Evolutionary conservation across 108 stramenopile genomes (phyloP), one percentile per base, ranked within the genome.

Genomic region (Aurantiochytrium sp.): DNA sequence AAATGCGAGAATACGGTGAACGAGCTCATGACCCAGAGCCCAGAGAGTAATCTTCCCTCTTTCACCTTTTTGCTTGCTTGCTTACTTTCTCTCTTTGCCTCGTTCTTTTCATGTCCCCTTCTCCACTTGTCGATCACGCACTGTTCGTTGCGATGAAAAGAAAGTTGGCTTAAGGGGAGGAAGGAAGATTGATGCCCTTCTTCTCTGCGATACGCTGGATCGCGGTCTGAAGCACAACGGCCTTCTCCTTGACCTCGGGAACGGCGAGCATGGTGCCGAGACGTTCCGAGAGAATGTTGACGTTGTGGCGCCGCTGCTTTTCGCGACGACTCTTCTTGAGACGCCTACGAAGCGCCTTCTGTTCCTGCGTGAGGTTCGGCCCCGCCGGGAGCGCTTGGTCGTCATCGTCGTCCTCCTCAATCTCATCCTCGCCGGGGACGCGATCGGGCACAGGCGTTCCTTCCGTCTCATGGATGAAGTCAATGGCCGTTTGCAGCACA

Each of bases 221-320:
- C 25, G 73, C 73, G 5, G 73, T 83, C 47, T 83, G 44, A 23
- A 83, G 25, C 16, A 83, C 73, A 8, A 45, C 5, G 25, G 73
- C 19, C 49, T 83, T 83, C 44, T 83, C 73, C 73, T 83, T 83
- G 25, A 83, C 21, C 49, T 83, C 73, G n/a, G 73, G 73, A 21
- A 83, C 73, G 12, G n/a, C 23, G 49, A 83, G 73, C 73, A 83
- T 83, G 23, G 44, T 83, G 49, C 73, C 73, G 5, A 83, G 73
- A 14, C 73, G 44, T 21, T 83, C 73, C 6, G 73, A 83, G 73
- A 83, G 73, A 83, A 83, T 83, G 49, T 83, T 83, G 44, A 83
- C 73, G 73, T 83, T 83, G 49, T 83, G 73, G 8, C 73, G 44
- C 5, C 73, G 19, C 49, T 83, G 73, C 49, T 83, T 83, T 21